A percentile compares a stretch with the other conserved stretches of the same genome.
Conservation (phyloP, 2,329 filamentous ascomycete genomes). For the Claviceps sorghi region DNA sequence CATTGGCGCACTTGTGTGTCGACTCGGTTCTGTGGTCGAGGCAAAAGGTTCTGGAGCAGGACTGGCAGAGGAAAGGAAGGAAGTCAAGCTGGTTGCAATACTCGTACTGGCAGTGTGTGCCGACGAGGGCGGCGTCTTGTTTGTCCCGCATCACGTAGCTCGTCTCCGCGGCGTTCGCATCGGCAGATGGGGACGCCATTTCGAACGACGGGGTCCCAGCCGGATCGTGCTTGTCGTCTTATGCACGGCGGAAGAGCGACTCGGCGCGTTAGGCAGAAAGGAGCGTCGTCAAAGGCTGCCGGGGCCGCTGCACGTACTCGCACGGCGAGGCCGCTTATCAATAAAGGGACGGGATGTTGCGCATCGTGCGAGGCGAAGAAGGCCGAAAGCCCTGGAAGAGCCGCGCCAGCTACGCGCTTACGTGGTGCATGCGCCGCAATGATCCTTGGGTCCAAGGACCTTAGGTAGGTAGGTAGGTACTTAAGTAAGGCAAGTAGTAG, state of each 20-base stretch:
- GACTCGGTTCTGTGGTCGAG: constrained; percentile 85
- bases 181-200: constrained; percentile 39
- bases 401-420: constrained; percentile 4
- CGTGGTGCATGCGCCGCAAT: background rate
- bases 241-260: background rate
- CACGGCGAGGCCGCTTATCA: background rate
- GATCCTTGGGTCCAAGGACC: too few relatives aligned
- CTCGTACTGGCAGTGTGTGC: constrained; percentile 76
- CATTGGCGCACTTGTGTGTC: constrained; percentile 53
- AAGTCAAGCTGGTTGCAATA: constrained; percentile 96
- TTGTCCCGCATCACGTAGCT: constrained; percentile 60
- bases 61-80: constrained; percentile 85
- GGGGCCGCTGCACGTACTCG: background rate
- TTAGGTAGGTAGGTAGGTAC: too few relatives aligned
- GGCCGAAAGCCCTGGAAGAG: constrained; percentile 5
- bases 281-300: constrained; percentile 3
- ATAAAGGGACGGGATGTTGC: background rate
- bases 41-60: constrained; percentile 73
- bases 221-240: background rate
- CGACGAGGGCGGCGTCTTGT: constrained; percentile 68
- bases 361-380: background rate
- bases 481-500: too few relatives aligned
- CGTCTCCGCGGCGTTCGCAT: constrained; percentile 26
- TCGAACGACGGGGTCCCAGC: constrained; percentile 9
- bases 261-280: constrained; percentile 3